Evolutionary conservation across 208 protist species (phyloP).

Genomic region (Entamoeba histolytica): DNA sequence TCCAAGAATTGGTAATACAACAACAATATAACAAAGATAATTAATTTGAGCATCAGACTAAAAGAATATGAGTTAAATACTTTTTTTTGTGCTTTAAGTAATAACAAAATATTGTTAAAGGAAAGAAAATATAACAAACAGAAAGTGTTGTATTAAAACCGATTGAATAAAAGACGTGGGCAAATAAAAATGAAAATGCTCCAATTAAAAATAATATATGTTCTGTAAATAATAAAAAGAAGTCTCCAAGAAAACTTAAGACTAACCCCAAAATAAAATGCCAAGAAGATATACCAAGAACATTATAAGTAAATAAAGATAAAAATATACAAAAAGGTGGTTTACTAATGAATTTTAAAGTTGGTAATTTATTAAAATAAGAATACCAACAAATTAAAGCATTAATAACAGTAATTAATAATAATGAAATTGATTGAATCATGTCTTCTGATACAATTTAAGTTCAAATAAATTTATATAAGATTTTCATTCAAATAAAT

Average conservation of each 20-base stretch:
- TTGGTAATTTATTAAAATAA: background rate
- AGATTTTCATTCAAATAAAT: too few species aligned
- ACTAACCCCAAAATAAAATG: background rate
- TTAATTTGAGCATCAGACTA: too few species aligned
- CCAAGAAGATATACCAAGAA: background rate
- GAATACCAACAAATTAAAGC: background rate
- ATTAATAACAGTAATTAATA: background rate
- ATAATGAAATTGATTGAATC: background rate
- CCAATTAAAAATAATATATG: background rate
- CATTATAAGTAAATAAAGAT: background rate
- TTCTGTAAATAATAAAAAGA: background rate
- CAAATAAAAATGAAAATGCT: background rate
- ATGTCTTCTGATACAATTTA: too few species aligned
- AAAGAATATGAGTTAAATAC: too few species aligned
- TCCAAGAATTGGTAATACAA: too few species aligned
- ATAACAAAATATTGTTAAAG: background rate
- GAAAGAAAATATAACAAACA: background rate
- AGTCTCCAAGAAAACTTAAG: background rate
- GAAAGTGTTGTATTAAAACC: background rate
- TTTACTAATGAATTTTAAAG: background rate
- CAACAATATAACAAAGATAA: too few species aligned
- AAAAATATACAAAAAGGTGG: background rate
- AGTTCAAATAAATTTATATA: too few species aligned
- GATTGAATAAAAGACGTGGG: background rate
- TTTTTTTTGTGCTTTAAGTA: too few species aligned